These are phyloP conservation scores for Carex arenaria DNA, from an alignment of 202 grass and related monocot genomes.

Conservation along the genomic window DNA sequence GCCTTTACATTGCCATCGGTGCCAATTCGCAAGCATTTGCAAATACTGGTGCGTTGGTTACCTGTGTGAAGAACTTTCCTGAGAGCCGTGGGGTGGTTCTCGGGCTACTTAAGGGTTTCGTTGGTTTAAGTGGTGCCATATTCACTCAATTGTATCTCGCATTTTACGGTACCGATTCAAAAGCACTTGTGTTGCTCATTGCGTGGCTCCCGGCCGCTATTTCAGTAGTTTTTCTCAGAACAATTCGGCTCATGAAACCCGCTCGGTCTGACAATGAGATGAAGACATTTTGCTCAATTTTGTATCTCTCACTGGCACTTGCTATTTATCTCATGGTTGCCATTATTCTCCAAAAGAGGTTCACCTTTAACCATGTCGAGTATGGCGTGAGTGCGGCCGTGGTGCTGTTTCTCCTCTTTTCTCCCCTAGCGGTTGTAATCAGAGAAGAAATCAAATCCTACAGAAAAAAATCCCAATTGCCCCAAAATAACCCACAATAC, in stretches of 20 bases:
- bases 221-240: constrained; percentile 35
- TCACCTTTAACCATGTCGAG: constrained; percentile 15
- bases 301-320: constrained; percentile 39
- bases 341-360: constrained; percentile 23
- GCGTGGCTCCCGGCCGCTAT: constrained; percentile 37
- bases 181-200: constrained; percentile 34
- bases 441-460: constrained; percentile 27
- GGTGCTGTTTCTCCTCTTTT: constrained; percentile 29
- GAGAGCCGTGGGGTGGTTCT: constrained; percentile 34
- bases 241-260: constrained; percentile 31
- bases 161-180: constrained; percentile 35
- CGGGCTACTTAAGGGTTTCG: constrained; percentile 70
- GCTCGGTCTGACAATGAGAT: background rate
- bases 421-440: constrained; percentile 27
- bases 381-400: constrained; percentile 1
- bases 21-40: constrained; percentile 37
- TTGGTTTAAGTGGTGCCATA: constrained; percentile 63
- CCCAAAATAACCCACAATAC: background rate
- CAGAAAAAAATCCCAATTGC: constrained; percentile 9
- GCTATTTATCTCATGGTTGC: constrained; percentile 31
- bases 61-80: constrained; percentile 33
- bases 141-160: constrained; percentile 37
- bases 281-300: constrained; percentile 29
- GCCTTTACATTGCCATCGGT: constrained; percentile 31
- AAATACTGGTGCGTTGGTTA: constrained; percentile 36